A percentile compares a stretch with the other conserved stretches of the same genome.
phyloP scores from a whole-genome alignment of 1,284 basidiomycete genomes.

The Mycena citricolor region DNA sequence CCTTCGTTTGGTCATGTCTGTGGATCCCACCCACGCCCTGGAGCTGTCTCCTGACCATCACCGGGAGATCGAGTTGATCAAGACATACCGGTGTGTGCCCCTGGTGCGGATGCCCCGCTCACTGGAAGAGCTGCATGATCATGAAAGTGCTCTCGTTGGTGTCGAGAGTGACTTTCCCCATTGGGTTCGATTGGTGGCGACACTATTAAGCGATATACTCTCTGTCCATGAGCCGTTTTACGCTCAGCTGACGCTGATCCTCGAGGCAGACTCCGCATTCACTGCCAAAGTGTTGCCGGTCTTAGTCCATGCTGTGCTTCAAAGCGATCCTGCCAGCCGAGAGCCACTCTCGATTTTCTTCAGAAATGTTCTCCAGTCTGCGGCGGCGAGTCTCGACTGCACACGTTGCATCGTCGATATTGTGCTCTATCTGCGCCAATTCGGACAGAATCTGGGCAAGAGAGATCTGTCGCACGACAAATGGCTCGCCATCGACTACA shows the following conservation, averaged over 20 bases:
- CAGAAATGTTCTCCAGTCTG: constrained; percentile 51
- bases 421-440: constrained; percentile 81
- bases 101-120: constrained; percentile 30
- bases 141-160: constrained; percentile 36
- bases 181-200: constrained; percentile 71
- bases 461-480: constrained; percentile 61
- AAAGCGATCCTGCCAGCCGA: constrained; percentile 32
- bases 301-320: constrained; percentile 72
- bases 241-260: constrained; percentile 60
- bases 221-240: constrained; percentile 63
- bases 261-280: constrained; percentile 56
- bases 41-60: constrained; percentile 44
- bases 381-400: constrained; percentile 44
- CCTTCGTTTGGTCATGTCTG: constrained; percentile 55
- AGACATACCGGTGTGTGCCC: constrained; percentile 40
- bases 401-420: constrained; percentile 72
- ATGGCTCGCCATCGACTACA: constrained; percentile 83
- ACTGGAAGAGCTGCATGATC: constrained; percentile 36
- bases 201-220: constrained; percentile 61
- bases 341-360: constrained; percentile 64
- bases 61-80: constrained; percentile 54
- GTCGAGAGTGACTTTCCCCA: constrained; percentile 47
- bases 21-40: constrained; percentile 34
- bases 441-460: constrained; percentile 32
- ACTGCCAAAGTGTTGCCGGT: constrained; percentile 72